Evolutionary conservation across 352 stramenopile species (phyloP), one percentile per base, ranked within the genome.

Genomic region (Phytophthora tentaculata): DNA sequence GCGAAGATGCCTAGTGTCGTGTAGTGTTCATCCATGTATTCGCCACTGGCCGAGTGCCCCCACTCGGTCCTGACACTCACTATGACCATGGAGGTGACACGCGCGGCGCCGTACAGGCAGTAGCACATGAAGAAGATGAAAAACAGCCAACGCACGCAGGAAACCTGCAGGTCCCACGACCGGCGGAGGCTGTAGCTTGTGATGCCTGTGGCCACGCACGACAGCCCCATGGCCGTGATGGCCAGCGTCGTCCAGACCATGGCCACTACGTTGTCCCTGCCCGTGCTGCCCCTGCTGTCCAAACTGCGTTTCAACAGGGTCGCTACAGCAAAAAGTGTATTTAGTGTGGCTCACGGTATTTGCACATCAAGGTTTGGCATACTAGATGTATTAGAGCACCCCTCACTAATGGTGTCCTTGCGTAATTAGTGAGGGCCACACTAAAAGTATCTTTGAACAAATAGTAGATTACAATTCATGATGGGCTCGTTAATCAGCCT

Each of bases 81-180:
- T 26, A 63, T 61, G 39, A 70, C 60, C 52, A 73, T 59, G n/a
- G 58, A 71, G 14, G 70, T 65, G 39, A 79, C 80, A n/a, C 77
- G 77, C 37, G 65, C 19, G 8, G 41, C 55, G 35, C 65, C 64
- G 50, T 79, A 80, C 4, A 75, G 39, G 22, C 45, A 77, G n/a
- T 80, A 64, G 29, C 63, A 81, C 19, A 77, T 39, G 67, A 88
- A 86, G 56, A 88, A 84, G 58, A 76, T 50, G 59, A 71, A 77
- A 52, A 86, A 88, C 20, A 88, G 64, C 80, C 80, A 88, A 2
- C 80, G 77, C 24, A 86, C 80, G 23, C 75, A 78, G 19, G 76
- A 81, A 29, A 79, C 57, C 51, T 76, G 72, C 28, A 86, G 50
- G 51, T 84, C 75, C 75, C 75, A 84, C 23, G 73, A 62, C 23